Evolutionary conservation across 139 green algal species (phyloP).

Genomic region (Chlorella vulgaris): DNA sequence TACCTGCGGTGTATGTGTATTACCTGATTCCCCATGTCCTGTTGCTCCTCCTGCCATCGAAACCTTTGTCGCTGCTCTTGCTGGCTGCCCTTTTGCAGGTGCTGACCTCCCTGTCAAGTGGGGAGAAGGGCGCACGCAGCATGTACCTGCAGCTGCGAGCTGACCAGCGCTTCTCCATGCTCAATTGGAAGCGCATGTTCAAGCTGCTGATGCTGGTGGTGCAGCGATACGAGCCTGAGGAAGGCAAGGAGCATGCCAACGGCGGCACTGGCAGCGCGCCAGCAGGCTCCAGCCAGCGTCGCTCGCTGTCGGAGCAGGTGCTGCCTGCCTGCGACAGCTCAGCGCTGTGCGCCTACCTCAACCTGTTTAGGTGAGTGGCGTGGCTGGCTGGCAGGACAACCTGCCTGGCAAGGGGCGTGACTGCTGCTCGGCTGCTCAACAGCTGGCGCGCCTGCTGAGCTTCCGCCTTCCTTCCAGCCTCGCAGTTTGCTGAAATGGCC

Average conservation of each 20-base stretch:
- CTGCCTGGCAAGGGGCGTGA: not conserved
- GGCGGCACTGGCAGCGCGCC: not conserved
- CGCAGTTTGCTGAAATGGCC: not conserved
- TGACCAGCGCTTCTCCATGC: slow-evolving; percentile 42
- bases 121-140: slow-evolving; percentile 51
- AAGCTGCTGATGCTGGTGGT: slow-evolving; percentile 50
- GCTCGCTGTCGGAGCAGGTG: slow-evolving; percentile 27
- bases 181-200: slow-evolving; percentile 75
- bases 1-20: no score
- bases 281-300: slow-evolving; percentile 21
- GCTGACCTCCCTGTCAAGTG: slow-evolving; percentile 51
- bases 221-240: slow-evolving; percentile 36
- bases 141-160: slow-evolving; percentile 54
- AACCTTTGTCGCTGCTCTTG: no score
- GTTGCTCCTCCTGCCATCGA: no score
- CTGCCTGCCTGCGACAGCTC: slow-evolving; percentile 46
- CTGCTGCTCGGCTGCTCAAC: not conserved
- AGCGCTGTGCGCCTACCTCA: slow-evolving; percentile 48
- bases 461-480: not conserved
- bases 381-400: not conserved
- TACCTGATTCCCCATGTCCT: no score
- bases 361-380: slow-evolving; percentile 33
- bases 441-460: not conserved
- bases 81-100: no score
- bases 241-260: not conserved